Evolutionary conservation across 495 filamentous ascomycete genomes (phyloP), one percentile per base, ranked within the genome.

Genomic region (Lasiosphaeris hirsuta): DNA sequence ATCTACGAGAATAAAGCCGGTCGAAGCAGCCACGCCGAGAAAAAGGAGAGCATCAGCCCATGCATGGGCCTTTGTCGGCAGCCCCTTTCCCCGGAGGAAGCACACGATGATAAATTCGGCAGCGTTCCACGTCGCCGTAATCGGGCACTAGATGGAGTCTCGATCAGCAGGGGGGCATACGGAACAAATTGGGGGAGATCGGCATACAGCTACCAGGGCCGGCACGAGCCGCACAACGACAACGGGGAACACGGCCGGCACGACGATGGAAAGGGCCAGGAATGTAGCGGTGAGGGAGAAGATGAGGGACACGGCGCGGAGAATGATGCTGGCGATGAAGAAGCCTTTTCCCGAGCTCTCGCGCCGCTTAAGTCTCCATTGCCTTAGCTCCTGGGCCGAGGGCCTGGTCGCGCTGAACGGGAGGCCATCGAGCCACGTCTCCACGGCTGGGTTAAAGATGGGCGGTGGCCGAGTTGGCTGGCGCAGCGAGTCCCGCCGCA

Each of bases 401-500:
- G 59, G 62, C 39, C 54, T 57, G 37, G 17, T 23, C 9, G 23
- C 33, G 36, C 56, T 63, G 6, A 42, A 48, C 7, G 63, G 59
- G 15, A 69, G 47, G 2, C 50, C 43, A 11, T 67, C 64, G 7
- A 67, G 62, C 66, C 66, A 69, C 14, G 62, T 49, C 49, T 69
- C 66, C 51, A 67, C 57, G 10, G 40, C 14, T 13, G 57, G 61
- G 33, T 60, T 55, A 15, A 18, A 37, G 13, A 13, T 30, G 36
- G 49, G 49, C 5, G 23, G 23, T 30, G 23, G 23, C 23, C 23
- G 23, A 5, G 23, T 30, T 30, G 23, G 23, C 23, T 30, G 23
- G 23, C 23, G 23, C 23, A 30, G 23, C 23, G 23, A 30, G 23
- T 30, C 23, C 23, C 23, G 23, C 23, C 23, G 23, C 23, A 30